Conservation (phyloP, 345 rosid genomes). For the Syzygium jambos region DNA sequence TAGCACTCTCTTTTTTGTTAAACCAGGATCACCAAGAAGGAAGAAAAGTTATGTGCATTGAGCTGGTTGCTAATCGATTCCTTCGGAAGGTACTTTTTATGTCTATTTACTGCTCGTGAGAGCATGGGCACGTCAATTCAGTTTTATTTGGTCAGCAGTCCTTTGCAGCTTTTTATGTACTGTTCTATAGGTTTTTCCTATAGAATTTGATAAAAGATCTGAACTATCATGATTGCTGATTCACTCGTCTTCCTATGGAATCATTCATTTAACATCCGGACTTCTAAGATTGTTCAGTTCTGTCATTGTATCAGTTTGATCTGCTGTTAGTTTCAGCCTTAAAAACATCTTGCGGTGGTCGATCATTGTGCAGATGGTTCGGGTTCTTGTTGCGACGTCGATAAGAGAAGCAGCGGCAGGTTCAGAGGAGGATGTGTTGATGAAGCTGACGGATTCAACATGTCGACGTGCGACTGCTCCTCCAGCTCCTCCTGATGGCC, state of each 20-base stretch:
- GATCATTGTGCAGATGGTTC: constrained; percentile 54
- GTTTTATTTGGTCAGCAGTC: background rate
- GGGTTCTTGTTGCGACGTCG: constrained; percentile 84
- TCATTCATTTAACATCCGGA: background rate
- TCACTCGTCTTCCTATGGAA: background rate
- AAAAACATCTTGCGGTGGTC: background rate
- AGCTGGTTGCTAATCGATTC: constrained; percentile 85
- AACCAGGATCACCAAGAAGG: constrained; percentile 40
- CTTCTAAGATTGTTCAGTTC: background rate
- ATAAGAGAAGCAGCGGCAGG: constrained; percentile 94
- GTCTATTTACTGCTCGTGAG: background rate
- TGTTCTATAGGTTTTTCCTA: background rate
- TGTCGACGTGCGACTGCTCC: constrained; percentile 95
- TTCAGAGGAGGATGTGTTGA: constrained; percentile 60
- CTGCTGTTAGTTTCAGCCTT: background rate
- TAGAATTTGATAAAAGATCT: background rate
- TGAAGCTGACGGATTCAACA: constrained; percentile 69
- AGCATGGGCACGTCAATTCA: background rate
- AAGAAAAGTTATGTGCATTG: constrained; percentile 68
- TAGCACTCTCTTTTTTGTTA: constrained; percentile 1
- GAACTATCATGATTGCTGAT: background rate
- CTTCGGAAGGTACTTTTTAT: constrained; percentile 58
- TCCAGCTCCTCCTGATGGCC: constrained; percentile 86
- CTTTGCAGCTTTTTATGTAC: background rate
- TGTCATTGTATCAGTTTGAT: background rate